phyloP scores from a whole-genome alignment of 1,284 basidiomycete species.

The Taiwanofungus camphoratus region DNA sequence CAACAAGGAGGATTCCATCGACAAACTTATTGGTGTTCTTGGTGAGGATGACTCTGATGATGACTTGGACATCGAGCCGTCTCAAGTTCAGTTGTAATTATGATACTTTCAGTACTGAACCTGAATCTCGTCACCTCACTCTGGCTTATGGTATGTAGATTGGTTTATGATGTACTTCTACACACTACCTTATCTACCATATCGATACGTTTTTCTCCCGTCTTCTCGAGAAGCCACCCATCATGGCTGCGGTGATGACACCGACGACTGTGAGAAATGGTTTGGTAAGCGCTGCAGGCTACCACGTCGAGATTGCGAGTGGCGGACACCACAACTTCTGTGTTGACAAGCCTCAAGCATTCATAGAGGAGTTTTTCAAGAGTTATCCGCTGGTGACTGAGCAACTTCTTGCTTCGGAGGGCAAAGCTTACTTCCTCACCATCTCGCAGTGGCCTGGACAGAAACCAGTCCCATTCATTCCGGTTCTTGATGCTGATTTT shows the following conservation, averaged over 20 bases:
- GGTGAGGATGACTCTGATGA: no score
- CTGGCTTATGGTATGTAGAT: no score
- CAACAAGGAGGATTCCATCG: no score
- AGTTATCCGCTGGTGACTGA: constrained; percentile 77
- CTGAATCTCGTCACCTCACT: no score
- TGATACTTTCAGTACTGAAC: no score
- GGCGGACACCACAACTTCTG: constrained; percentile 93
- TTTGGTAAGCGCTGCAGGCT: constrained; percentile 92
- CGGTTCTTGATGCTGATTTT: constrained; percentile 87
- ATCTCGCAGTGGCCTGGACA: constrained; percentile 94
- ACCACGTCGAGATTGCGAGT: constrained; percentile 94
- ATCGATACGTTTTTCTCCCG: constrained; percentile 97
- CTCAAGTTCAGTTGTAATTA: no score
- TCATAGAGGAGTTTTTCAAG: constrained; percentile 82
- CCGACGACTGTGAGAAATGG: constrained; percentile 90
- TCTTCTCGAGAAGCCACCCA: constrained; percentile 89
- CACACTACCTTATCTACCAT: no score
- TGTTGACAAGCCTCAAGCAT: constrained; percentile 78
- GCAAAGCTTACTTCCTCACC: constrained; percentile 92
- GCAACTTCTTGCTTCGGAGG: constrained; percentile 92
- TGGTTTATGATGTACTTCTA: no score
- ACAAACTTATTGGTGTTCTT: no score
- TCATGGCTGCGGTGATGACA: constrained; percentile 99
- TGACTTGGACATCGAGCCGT: no score
- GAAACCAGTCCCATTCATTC: constrained; percentile 98